These are phyloP conservation scores for Suillus subalutaceus DNA, from an alignment of 768 basidiomycete genomes.

Conservation along the genomic window DNA sequence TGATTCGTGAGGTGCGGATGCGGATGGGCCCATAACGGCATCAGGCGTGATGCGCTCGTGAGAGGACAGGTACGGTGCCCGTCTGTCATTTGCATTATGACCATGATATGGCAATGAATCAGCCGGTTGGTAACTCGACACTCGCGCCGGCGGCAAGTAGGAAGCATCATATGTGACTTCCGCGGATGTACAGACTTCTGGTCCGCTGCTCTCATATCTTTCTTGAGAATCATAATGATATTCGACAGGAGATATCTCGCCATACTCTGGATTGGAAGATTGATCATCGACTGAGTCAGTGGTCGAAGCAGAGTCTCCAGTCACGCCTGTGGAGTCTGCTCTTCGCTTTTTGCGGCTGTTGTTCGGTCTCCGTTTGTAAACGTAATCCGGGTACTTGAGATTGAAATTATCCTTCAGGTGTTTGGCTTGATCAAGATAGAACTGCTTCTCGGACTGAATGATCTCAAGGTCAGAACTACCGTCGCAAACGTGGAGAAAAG, in stretches of 20 bases:
- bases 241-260: conserved; percentile 46
- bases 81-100: conserved; percentile 26
- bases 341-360: conserved; percentile 73
- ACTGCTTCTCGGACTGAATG: conserved; percentile 75
- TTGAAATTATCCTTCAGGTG: conserved; percentile 86
- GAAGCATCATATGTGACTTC: conserved; percentile 23
- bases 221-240: conserved; percentile 23
- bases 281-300: conserved; percentile 39
- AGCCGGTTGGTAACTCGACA: conserved; percentile 28
- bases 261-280: conserved; percentile 30
- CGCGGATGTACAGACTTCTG: conserved; percentile 25
- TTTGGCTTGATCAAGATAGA: conserved; percentile 87
- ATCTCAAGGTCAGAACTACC: conserved; percentile 13
- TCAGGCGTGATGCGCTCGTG: conserved; percentile 32
- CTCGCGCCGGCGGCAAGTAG: conserved; percentile 18
- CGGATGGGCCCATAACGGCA: conserved; percentile 18
- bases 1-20: conserved; percentile 29
- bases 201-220: background rate
- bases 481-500: conserved; percentile 2
- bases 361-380: conserved; percentile 86
- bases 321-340: conserved; percentile 32
- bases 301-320: conserved; percentile 33
- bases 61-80: conserved; percentile 27
- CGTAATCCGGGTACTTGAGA: conserved; percentile 85
- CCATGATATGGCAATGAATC: conserved; percentile 25